Percentiles rank a stretch among this genome's conserved stretches.
These are phyloP conservation scores for Magnolia changhungtana DNA, from an alignment of 164 flowering plant species.

Conservation along the genomic window DNA sequence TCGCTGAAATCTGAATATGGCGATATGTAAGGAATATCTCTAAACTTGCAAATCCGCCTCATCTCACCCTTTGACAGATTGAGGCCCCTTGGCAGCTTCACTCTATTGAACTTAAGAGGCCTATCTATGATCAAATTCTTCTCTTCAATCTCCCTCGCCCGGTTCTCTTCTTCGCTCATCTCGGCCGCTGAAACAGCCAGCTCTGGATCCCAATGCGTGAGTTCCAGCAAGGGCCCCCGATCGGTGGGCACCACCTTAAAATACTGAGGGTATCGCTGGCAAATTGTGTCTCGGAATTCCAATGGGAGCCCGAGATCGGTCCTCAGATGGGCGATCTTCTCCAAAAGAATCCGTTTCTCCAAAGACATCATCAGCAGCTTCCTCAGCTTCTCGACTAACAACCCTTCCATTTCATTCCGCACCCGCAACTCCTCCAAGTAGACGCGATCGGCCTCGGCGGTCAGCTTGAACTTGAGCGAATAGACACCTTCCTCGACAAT, in stretches of 20 bases:
- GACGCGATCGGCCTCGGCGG: conserved; percentile 80
- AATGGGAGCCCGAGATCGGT: conserved; percentile 80
- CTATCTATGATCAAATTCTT: conserved; percentile 79
- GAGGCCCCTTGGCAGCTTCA: conserved; percentile 82
- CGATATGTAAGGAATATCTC: conserved; percentile 77
- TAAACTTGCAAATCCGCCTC: conserved; percentile 60
- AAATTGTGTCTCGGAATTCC: conserved; percentile 76
- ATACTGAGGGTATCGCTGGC: conserved; percentile 81
- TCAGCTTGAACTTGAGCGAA: conserved; percentile 57
- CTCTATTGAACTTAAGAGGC: conserved; percentile 73
- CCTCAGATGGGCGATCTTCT: conserved; percentile 80
- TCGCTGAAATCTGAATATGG: conserved; percentile 80
- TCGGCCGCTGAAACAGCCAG: conserved; percentile 90
- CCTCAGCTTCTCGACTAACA: conserved; percentile 67
- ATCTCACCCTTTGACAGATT: conserved; percentile 74
- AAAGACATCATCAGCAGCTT: conserved; percentile 93
- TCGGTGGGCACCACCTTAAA: conserved; percentile 69
- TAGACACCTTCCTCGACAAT: conserved; percentile 89
- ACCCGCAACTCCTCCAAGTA: conserved; percentile 79
- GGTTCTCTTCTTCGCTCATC: conserved; percentile 61
- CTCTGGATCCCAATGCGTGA: conserved; percentile 93
- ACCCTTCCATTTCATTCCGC: conserved; percentile 76
- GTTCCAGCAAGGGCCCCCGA: conserved; percentile 76
- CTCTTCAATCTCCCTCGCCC: conserved; percentile 51
- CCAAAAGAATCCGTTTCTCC: conserved; percentile 75